These are phyloP conservation scores for Ulmus americana DNA, from an alignment of 331 rosid species.

Conservation along the genomic window DNA sequence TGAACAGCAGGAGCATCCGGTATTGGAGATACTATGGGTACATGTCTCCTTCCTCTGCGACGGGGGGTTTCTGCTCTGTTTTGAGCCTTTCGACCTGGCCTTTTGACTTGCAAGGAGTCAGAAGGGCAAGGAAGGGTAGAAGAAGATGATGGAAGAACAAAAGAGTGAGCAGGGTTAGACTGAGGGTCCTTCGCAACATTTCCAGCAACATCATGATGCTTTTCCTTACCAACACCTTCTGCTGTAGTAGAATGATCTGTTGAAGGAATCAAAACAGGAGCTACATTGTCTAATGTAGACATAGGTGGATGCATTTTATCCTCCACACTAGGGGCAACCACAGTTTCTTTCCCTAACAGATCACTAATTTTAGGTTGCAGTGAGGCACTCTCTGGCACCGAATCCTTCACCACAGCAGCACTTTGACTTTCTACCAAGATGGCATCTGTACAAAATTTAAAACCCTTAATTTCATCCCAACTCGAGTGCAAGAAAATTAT, in stretches of 20 bases:
- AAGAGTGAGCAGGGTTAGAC: slow-evolving; percentile 27
- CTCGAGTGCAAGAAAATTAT: neutral
- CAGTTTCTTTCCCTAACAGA: slow-evolving; percentile 27
- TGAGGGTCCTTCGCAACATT: slow-evolving; percentile 38
- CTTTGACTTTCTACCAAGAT: slow-evolving; percentile 38
- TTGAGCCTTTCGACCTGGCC: slow-evolving; percentile 75
- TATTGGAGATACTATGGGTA: slow-evolving; percentile 32
- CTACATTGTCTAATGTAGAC: slow-evolving; percentile 28
- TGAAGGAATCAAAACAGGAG: slow-evolving; percentile 36
- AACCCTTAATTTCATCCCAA: slow-evolving; percentile 15
- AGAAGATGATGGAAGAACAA: slow-evolving; percentile 37
- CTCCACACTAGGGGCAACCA: slow-evolving; percentile 24
- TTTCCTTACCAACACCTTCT: slow-evolving; percentile 27
- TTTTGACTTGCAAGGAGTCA: slow-evolving; percentile 49
- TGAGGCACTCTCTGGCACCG: slow-evolving; percentile 28
- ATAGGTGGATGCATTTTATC: slow-evolving; percentile 31
- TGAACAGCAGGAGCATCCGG: slow-evolving; percentile 38
- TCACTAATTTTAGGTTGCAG: slow-evolving; percentile 27
- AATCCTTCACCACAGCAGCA: slow-evolving; percentile 27
- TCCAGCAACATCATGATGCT: slow-evolving; percentile 26
- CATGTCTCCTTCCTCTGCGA: slow-evolving; percentile 69
- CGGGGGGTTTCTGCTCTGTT: slow-evolving; percentile 63
- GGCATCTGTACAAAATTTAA: slow-evolving; percentile 44
- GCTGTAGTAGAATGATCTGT: slow-evolving; percentile 27
- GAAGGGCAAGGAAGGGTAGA: slow-evolving; percentile 34